Evolutionary conservation across 176 grass and related monocot species (phyloP).

Genomic region (Metroxylon sagu): DNA sequence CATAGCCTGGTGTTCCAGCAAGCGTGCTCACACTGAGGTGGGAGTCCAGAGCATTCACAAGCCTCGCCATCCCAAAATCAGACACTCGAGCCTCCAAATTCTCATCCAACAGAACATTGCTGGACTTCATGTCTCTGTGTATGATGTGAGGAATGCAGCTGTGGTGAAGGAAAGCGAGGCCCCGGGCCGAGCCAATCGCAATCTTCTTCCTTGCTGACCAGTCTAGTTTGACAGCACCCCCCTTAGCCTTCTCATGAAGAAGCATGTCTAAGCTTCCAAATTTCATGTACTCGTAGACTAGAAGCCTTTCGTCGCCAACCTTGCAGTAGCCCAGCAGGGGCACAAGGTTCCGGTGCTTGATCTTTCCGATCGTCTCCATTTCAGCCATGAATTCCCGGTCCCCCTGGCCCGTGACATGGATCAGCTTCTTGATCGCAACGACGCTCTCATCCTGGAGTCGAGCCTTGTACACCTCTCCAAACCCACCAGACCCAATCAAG

Average conservation of each 20-base stretch:
- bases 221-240: slow-evolving; percentile 36
- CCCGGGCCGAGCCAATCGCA: slow-evolving; percentile 65
- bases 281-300: slow-evolving; percentile 96
- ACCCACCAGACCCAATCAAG: slow-evolving; percentile 79
- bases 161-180: slow-evolving; percentile 93
- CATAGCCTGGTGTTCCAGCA: slow-evolving; percentile 87
- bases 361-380: slow-evolving; percentile 99
- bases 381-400: slow-evolving; percentile 89
- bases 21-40: slow-evolving; percentile 95
- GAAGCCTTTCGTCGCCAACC: slow-evolving; percentile 81
- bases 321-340: slow-evolving; percentile 90
- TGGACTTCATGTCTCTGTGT: slow-evolving; percentile 96
- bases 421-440: slow-evolving; percentile 95
- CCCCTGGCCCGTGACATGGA: slow-evolving; percentile 86
- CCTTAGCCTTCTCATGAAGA: slow-evolving; percentile 48
- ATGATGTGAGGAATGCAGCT: slow-evolving; percentile 98
- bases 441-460: slow-evolving; percentile 65
- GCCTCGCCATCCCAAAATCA: slow-evolving; percentile 86
- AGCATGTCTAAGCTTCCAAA: slow-evolving; percentile 76
- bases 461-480: slow-evolving; percentile 96
- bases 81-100: slow-evolving; percentile 71
- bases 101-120: slow-evolving; percentile 88
- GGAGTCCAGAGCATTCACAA: slow-evolving; percentile 76
- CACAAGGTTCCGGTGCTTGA: slow-evolving; percentile 96
- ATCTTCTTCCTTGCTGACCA: slow-evolving; percentile 86